Evolutionary conservation across 2,329 filamentous ascomycete genomes (phyloP), one percentile per base, ranked within the genome.

Genomic region (Penicillium fuscoglaucum): DNA sequence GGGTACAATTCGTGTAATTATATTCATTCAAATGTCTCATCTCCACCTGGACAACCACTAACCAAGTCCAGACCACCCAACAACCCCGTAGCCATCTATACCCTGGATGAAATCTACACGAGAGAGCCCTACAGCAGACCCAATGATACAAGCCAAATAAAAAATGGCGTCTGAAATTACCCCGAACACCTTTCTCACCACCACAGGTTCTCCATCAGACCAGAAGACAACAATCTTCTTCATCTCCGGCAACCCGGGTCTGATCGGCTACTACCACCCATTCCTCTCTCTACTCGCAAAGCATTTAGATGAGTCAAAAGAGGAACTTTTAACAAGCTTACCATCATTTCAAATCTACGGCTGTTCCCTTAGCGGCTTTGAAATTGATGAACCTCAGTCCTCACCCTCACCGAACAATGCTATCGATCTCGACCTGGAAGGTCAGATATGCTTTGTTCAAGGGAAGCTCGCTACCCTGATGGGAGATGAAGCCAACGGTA

Each of bases 371-470:
- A 69, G 66, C 6, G 75, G 72, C 1, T 76, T 76, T 33, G 72
- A 75, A 46, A 59, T 74, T 17, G 44, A 57, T 4, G 61, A 66
- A 12, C 35, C 60, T 8, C n/a, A 43, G 10, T 12, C 13, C 15
- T 39, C 31, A 12, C 9, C 28, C 12, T 37, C 49, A 29, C 21
- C 37, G 7, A 21, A 46, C 35, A 48, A 44, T 45, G 44, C 9
- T 29, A 8, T 31, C 4, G 41, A 50, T 12, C 68, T 68, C 24
- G 71, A 74, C 21, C 71, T 85, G 6, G 72, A 78, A 60, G 77
- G 81, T 28, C 82, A 85, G 65, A 83, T 86, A 35, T 63, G 75
- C 7, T 76, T 79, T 57, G 74, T 80, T 6, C 78, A 81, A 52
- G 64, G 67, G 3, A 75, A 76, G 26, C 62, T 86, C 1, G 70